These are phyloP conservation scores for Metschnikowia cubensis DNA, from an alignment of 805 yeast genomes.

Conservation along the genomic window DNA sequence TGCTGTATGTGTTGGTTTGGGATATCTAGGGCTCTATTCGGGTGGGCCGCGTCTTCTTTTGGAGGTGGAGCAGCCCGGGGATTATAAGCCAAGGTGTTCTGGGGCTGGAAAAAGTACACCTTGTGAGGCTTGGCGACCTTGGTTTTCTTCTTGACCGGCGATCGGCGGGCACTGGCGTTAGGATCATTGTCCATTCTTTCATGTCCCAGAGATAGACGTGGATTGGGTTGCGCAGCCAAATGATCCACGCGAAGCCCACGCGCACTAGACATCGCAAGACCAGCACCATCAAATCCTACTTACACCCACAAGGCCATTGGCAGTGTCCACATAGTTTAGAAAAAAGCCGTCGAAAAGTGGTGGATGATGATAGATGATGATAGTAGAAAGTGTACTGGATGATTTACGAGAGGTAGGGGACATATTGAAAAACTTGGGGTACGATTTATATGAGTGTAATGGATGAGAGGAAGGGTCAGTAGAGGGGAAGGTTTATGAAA, in stretches of 20 bases:
- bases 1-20: no score
- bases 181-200: slow-evolving; percentile 1
- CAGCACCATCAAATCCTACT: no score
- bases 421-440: no score
- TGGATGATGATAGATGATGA: no score
- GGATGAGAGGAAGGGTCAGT: no score
- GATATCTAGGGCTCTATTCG: no score
- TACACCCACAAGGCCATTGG: not conserved
- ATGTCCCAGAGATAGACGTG: slow-evolving; percentile 3
- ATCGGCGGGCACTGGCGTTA: not conserved
- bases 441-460: no score
- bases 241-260: slow-evolving; percentile 8
- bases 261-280: not conserved
- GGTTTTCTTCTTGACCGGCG: slow-evolving; percentile 14
- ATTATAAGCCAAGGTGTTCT: slow-evolving; percentile 25
- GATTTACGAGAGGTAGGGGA: no score
- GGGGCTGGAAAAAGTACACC: slow-evolving; percentile 35
- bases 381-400: no score
- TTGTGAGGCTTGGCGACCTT: slow-evolving; percentile 19
- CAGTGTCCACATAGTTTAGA: no score
- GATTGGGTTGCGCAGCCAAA: not conserved
- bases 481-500: no score
- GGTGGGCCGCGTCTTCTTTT: not conserved
- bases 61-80: slow-evolving; percentile 7
- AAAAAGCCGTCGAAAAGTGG: no score